phyloP scores from a whole-genome alignment of 106 monocot genomes.

The Dioscorea alata region DNA sequence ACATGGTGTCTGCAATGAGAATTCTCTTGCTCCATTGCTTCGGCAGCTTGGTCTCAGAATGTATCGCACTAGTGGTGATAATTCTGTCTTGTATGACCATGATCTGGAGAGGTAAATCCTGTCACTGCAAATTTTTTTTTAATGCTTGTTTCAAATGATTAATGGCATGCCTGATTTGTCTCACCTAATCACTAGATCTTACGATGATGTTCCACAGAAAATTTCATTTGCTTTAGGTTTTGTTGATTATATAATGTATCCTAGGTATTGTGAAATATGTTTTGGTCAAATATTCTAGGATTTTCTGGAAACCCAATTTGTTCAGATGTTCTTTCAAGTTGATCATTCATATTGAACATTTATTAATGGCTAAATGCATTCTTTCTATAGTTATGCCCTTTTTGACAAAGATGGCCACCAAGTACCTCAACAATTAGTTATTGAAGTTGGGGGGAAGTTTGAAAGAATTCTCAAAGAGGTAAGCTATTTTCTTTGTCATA shows the following conservation, averaged over 20 bases:
- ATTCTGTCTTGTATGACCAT: slow-evolving; percentile 95
- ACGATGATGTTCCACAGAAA: background rate
- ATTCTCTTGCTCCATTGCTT: slow-evolving; percentile 91
- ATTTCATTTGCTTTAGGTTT: background rate
- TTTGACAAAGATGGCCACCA: slow-evolving; percentile 69
- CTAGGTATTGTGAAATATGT: too few species aligned
- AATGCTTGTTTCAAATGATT: too few species aligned
- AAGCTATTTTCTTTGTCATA: background rate
- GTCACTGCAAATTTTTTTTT: too few species aligned
- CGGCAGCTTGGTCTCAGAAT: slow-evolving; percentile 67
- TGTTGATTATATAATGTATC: background rate
- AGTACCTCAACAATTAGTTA: slow-evolving; percentile 74
- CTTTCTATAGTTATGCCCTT: slow-evolving; percentile 65
- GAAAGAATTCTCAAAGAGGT: slow-evolving; percentile 89
- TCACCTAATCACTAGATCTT: background rate
- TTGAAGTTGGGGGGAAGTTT: slow-evolving; percentile 74
- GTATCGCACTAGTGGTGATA: slow-evolving; percentile 94
- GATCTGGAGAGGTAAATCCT: slow-evolving; percentile 72
- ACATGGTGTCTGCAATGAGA: slow-evolving; percentile 97
- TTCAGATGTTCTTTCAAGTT: too few species aligned
- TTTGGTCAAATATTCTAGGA: too few species aligned
- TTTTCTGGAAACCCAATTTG: too few species aligned
- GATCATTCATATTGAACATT: too few species aligned
- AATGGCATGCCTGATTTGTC: too few species aligned
- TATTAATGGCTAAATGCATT: background rate